Percentiles rank a stretch among this genome's conserved stretches.
These are phyloP conservation scores for Carex cristatella DNA, from an alignment of 176 grass and related monocot species.

Conservation along the genomic window DNA sequence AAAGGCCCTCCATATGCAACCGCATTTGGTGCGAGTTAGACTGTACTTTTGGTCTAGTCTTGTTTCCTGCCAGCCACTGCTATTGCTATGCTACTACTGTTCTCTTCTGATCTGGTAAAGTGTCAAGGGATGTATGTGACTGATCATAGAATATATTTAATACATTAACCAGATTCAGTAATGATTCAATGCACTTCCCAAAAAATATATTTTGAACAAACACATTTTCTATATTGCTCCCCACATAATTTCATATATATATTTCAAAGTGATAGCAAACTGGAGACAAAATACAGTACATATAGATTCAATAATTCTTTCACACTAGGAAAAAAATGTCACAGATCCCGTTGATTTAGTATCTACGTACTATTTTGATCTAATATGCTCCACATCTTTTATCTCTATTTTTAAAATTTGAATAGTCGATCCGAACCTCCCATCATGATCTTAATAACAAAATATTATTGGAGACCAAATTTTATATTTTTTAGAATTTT, in stretches of 20 bases:
- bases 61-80: not conserved
- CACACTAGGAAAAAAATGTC: no score
- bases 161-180: not conserved
- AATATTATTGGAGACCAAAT: no score
- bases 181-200: not conserved
- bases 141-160: slow-evolving; percentile 27
- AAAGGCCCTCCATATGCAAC: slow-evolving; percentile 27
- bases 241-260: not conserved
- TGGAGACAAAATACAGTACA: no score
- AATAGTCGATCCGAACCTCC: no score
- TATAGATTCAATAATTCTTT: no score
- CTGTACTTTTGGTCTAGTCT: slow-evolving; percentile 27
- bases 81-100: not conserved
- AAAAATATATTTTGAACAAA: not conserved
- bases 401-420: no score
- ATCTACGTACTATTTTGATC: not conserved
- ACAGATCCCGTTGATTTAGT: not conserved
- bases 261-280: no score
- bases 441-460: no score
- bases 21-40: slow-evolving; percentile 33
- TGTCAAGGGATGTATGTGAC: slow-evolving; percentile 24
- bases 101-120: not conserved
- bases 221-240: not conserved
- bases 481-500: no score
- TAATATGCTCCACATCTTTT: no score